A percentile compares a stretch with the other conserved stretches of the same genome.
Conservation (phyloP, 2,329 filamentous ascomycete species). For the Ceratocystis eucalypticola region DNA sequence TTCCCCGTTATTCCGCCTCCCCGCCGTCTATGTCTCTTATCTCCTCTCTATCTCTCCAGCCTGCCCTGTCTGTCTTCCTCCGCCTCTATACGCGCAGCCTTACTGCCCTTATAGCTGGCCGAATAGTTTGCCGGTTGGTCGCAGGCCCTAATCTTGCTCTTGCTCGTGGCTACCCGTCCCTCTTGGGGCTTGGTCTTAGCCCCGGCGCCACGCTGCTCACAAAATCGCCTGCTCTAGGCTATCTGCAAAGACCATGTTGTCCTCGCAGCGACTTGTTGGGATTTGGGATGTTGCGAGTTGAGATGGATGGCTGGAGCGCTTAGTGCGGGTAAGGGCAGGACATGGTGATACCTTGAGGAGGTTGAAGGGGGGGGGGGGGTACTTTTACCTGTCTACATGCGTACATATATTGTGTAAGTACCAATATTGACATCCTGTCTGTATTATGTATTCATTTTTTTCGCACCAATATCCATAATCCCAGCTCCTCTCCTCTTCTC, state of each 20-base stretch:
- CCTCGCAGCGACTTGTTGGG: background rate
- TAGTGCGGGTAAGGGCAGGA: background rate
- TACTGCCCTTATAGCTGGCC: background rate
- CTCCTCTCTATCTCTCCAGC: background rate
- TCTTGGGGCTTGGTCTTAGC: background rate
- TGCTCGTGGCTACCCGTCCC: background rate
- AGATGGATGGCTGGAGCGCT: constrained; percentile 1
- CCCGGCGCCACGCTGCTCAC: background rate
- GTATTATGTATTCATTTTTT: background rate
- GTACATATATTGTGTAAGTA: too few species aligned
- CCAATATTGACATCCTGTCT: background rate
- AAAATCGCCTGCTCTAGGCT: background rate
- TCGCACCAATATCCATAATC: background rate
- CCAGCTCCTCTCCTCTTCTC: background rate
- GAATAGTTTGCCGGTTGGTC: background rate
- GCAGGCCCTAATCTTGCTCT: background rate
- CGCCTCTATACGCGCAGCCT: background rate
- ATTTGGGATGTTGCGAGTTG: background rate
- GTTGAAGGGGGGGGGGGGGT: background rate
- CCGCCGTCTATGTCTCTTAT: background rate
- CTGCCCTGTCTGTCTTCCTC: background rate
- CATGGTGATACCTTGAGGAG: background rate
- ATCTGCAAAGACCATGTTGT: background rate
- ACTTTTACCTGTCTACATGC: background rate
- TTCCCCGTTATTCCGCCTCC: background rate